A percentile compares a stretch with the other conserved stretches of the same genome.
These are phyloP conservation scores for Myxozyma mucilagina DNA, from an alignment of 805 yeast genomes.

Conservation along the genomic window DNA sequence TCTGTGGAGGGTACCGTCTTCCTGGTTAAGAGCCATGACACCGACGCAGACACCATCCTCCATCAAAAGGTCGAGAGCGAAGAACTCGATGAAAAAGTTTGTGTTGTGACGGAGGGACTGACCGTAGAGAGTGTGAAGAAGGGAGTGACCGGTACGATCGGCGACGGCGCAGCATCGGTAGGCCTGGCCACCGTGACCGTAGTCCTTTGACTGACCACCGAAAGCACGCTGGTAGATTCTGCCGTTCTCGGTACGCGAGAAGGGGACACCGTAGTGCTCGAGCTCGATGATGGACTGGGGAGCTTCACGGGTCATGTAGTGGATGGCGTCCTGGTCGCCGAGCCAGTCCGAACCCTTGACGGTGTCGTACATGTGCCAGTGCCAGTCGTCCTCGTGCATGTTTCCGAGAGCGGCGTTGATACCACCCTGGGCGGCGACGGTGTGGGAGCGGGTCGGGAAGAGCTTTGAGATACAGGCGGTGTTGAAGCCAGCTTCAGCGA, in stretches of 20 bases:
- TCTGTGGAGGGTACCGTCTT: conserved; percentile 97
- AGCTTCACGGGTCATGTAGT: conserved; percentile 98
- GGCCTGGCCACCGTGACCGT: conserved; percentile 98
- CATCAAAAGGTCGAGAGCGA: conserved; percentile 91
- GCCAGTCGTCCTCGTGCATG: conserved; percentile 99
- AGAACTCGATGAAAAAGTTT: conserved; percentile 95
- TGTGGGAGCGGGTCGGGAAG: conserved; percentile 97
- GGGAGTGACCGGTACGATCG: conserved; percentile 97
- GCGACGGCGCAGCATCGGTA: conserved; percentile 99
- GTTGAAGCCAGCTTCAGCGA: conserved; percentile 94
- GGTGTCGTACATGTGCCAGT: conserved; percentile 99
- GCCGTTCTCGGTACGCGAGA: conserved; percentile 95
- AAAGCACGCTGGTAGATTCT: conserved; percentile 98
- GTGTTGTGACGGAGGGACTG: conserved; percentile 96
- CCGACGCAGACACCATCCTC: conserved; percentile 96
- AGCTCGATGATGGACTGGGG: conserved; percentile 93
- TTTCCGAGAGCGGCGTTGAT: conserved; percentile 98
- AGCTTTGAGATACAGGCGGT: conserved; percentile 96
- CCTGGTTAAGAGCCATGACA: conserved; percentile 96
- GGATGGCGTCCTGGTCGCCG: conserved; percentile 99
- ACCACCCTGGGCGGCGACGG: conserved; percentile 99
- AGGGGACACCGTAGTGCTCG: conserved; percentile 98
- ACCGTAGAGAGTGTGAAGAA: conserved; percentile 92
- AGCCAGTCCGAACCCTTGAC: conserved; percentile 99
- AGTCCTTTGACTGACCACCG: conserved; percentile 95